Conservation (phyloP, 768 basidiomycete genomes). For the Tubosaeta brunneosetosa region DNA sequence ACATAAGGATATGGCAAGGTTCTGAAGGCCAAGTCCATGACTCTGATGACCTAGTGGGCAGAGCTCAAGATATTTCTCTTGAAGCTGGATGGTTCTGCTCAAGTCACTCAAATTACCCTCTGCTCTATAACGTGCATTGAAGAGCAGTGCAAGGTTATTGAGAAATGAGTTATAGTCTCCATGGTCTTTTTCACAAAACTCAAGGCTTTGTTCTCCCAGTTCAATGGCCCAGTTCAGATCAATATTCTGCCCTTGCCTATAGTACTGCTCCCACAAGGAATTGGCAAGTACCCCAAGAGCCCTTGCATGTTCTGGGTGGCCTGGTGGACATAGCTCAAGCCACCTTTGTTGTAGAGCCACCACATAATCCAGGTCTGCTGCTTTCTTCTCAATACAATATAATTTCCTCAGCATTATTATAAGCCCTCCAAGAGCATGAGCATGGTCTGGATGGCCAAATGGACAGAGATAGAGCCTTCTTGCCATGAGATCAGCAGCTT, state of each 20-base stretch:
- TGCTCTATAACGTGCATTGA: neutral
- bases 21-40: neutral
- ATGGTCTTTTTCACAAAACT: neutral
- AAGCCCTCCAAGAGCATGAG: neutral
- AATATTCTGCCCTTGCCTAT: neutral
- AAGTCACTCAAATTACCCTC: neutral
- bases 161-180: neutral
- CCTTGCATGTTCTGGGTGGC: neutral
- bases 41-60: neutral
- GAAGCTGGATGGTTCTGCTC: neutral
- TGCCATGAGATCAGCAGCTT: neutral
- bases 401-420: neutral
- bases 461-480: neutral
- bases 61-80: neutral
- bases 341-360: neutral
- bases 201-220: neutral
- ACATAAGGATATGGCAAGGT: neutral
- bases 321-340: neutral
- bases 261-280: neutral
- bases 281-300: neutral
- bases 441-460: neutral
- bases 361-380: neutral
- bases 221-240: neutral
- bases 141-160: neutral
- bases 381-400: neutral